These are phyloP conservation scores for Aspergillus indologenus DNA, from an alignment of 495 filamentous ascomycete genomes.

Conservation along the genomic window DNA sequence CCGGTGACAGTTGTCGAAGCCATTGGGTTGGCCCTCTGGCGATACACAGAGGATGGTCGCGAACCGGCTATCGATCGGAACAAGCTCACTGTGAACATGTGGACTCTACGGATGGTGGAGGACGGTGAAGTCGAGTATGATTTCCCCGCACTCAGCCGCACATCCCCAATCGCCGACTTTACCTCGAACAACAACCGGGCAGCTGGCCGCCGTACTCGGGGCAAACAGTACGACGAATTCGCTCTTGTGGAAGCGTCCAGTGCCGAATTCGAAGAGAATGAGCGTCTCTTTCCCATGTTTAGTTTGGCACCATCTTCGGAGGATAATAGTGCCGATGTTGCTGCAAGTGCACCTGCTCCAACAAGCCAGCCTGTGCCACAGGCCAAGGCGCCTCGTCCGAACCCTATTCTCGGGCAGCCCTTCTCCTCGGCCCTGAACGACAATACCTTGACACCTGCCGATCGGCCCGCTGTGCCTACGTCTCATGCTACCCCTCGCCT, in stretches of 20 bases:
- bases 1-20: slow-evolving; percentile 82
- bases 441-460: slow-evolving; percentile 56
- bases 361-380: slow-evolving; percentile 30
- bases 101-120: slow-evolving; percentile 93
- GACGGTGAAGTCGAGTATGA: slow-evolving; percentile 95
- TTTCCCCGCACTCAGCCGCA: slow-evolving; percentile 81
- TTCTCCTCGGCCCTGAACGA: slow-evolving; percentile 53
- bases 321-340: slow-evolving; percentile 35
- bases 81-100: slow-evolving; percentile 83
- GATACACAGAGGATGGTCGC: slow-evolving; percentile 77
- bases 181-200: slow-evolving; percentile 83
- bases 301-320: slow-evolving; percentile 54
- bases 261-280: slow-evolving; percentile 73
- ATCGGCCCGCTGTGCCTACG: slow-evolving; percentile 54
- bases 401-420: slow-evolving; percentile 56
- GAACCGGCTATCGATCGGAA: slow-evolving; percentile 65
- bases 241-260: slow-evolving; percentile 80
- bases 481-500: slow-evolving; percentile 62
- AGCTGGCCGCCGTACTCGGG: slow-evolving; percentile 62
- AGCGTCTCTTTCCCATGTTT: slow-evolving; percentile 68
- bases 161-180: slow-evolving; percentile 76
- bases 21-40: slow-evolving; percentile 84
- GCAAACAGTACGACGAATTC: slow-evolving; percentile 91
- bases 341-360: slow-evolving; percentile 40
- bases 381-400: slow-evolving; percentile 41